Evolutionary conservation across 352 stramenopile species (phyloP).

Genomic region (Globisporangium paddicum): DNA sequence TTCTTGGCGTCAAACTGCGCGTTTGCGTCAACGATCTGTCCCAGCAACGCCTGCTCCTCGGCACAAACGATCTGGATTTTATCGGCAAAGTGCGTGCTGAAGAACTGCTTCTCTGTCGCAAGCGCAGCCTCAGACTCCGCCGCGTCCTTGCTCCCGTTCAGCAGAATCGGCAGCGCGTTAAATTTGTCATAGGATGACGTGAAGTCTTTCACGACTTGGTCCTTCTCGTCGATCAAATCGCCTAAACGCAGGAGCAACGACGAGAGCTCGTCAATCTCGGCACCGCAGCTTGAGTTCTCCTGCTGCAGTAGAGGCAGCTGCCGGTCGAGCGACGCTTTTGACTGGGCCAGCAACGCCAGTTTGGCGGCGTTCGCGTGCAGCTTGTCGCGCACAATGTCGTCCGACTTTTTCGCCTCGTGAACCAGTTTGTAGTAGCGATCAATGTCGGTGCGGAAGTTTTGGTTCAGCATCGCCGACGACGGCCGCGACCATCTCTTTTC

Average conservation of each 20-base stretch:
- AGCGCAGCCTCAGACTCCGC: conserved; percentile 29
- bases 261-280: conserved; percentile 45
- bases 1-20: conserved; percentile 55
- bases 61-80: conserved; percentile 49
- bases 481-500: conserved; percentile 46
- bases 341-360: conserved; percentile 34
- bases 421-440: conserved; percentile 74
- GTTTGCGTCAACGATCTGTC: conserved; percentile 39
- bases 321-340: conserved; percentile 51
- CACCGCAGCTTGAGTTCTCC: conserved; percentile 48
- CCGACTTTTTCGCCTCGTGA: conserved; percentile 63
- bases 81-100: conserved; percentile 49
- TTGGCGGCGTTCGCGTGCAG: conserved; percentile 27
- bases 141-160: conserved; percentile 23
- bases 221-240: conserved; percentile 52
- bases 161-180: conserved; percentile 44
- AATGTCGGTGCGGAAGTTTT: conserved; percentile 56
- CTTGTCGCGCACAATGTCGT: conserved; percentile 56
- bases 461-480: conserved; percentile 44
- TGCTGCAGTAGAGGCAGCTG: conserved; percentile 42
- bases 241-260: conserved; percentile 47
- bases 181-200: conserved; percentile 51
- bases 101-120: conserved; percentile 52
- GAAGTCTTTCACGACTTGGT: conserved; percentile 54
- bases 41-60: conserved; percentile 41